phyloP scores from a whole-genome alignment of 2,329 filamentous ascomycete genomes.

The Aspergillus piperis region DNA sequence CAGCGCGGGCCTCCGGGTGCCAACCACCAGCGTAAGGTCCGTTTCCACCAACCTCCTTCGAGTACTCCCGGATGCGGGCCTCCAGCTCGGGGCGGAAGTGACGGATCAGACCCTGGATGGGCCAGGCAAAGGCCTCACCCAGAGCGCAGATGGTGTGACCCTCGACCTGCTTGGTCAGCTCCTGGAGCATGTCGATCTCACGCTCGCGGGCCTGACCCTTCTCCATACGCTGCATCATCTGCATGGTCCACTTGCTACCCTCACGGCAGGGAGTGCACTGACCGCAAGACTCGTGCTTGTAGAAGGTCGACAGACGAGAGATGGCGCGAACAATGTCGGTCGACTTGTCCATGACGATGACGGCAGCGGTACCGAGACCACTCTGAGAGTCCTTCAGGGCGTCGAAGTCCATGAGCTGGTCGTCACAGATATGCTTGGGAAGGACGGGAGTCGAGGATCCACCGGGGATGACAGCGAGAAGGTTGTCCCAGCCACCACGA shows the following conservation, averaged over 20 bases:
- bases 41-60: constrained; percentile 69
- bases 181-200: constrained; percentile 99
- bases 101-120: constrained; percentile 94
- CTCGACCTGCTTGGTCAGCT: constrained; percentile 98
- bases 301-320: constrained; percentile 90
- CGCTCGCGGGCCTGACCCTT: constrained; percentile 82
- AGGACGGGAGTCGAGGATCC: constrained; percentile 96
- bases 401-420: constrained; percentile 99
- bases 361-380: constrained; percentile 92
- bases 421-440: constrained; percentile 84
- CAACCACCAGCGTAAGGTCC: constrained; percentile 80
- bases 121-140: constrained; percentile 98
- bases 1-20: constrained; percentile 70
- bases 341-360: constrained; percentile 99
- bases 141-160: constrained; percentile 98
- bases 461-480: constrained; percentile 91
- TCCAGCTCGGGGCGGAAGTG: constrained; percentile 97
- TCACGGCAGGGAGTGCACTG: constrained; percentile 99
- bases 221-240: constrained; percentile 98
- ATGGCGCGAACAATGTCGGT: constrained; percentile 95
- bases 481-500: constrained; percentile 94
- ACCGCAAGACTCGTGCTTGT: constrained; percentile 96
- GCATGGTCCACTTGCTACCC: constrained; percentile 97
- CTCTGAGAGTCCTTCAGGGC: constrained; percentile 97
- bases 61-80: constrained; percentile 81